Percentiles rank a stretch among this genome's conserved stretches.
These are phyloP conservation scores for Xylaria polymorpha DNA, from an alignment of 2,329 filamentous ascomycete genomes.

Conservation along the genomic window DNA sequence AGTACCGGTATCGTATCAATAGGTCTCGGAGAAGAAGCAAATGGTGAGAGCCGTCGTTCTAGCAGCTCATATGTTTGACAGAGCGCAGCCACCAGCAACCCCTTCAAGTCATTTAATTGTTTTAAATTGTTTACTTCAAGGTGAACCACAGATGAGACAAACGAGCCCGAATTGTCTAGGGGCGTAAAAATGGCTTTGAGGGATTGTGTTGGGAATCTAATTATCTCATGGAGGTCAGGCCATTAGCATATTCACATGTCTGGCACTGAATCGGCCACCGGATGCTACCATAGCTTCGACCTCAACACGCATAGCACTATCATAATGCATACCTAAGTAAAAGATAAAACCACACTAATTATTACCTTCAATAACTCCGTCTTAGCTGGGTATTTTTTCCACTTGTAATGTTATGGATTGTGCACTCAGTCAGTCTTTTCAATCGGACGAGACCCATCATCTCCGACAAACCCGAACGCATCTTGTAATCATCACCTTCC, in stretches of 20 bases:
- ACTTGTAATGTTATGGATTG: too few species aligned
- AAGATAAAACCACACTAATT: too few species aligned
- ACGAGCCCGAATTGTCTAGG: too few species aligned
- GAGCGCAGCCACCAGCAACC: background rate
- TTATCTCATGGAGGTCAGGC: too few species aligned
- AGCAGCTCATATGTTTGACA: background rate
- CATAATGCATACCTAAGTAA: too few species aligned
- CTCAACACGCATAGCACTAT: too few species aligned
- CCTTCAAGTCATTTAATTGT: background rate
- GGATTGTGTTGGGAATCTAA: too few species aligned
- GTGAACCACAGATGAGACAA: background rate
- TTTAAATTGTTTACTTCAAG: background rate
- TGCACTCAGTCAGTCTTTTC: background rate
- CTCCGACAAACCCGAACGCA: background rate
- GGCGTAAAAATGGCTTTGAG: background rate
- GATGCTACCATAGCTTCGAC: background rate
- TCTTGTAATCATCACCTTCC: background rate
- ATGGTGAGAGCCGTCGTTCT: background rate
- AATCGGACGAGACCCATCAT: background rate
- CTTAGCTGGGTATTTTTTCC: too few species aligned
- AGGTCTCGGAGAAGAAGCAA: too few species aligned
- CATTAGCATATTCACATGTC: too few species aligned
- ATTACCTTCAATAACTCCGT: too few species aligned
- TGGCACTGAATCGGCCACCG: background rate
- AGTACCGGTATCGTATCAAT: too few species aligned